Base-by-base conservation (phyloP, 805 yeast species). In the Saccharomycopsis malanga region DNA sequence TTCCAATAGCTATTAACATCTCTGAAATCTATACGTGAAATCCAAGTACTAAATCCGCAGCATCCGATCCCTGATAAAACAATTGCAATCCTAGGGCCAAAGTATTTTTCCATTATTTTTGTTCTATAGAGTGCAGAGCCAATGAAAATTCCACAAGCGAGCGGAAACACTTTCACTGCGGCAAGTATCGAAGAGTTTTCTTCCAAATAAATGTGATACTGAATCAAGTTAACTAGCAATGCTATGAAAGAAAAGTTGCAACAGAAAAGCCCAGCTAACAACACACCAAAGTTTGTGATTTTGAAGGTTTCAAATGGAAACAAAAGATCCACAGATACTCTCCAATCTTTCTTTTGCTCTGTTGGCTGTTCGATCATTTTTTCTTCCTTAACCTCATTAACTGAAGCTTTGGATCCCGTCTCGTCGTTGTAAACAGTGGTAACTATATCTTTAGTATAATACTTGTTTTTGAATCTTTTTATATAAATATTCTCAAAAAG, bases 401-500 rank as follows among this genome's bases (percentile, higher is more conserved):
- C n/a, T n/a, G n/a, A n/a, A 27, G 7, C 30, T 12, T 27, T 27
- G 7, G 30, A 27, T 9, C 7, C 30, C 30, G 12, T n/a, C 17
- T 32, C 36, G 36, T n/a, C 17, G 30, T 12, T 12, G 12, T 12
- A 27, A 27, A 7, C 12, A 27, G 30, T 12, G 12, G 12, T 10
- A 10, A 32, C 15, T 32, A 32, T 9, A 10, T 9, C 15, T 32
- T 42, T 21, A 6, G 23, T 32, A 42, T 32, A 14, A 17, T 23
- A 27, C 39, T 39, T 39, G 50, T 57, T 39, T 43, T 59, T 14
- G 34, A 22, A 39, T 48, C 17, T 32, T 21, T 41, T 54, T 32
- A 56, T 49, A 44, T 52, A 56, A 14, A 46, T 52, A 6, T 53
- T 48, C 54, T 71, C 76, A 57, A 59, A 66, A 4, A 59, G 18